These are phyloP conservation scores for Sanghuangporus sanghuang DNA, from an alignment of 1,284 basidiomycete species.

Conservation along the genomic window DNA sequence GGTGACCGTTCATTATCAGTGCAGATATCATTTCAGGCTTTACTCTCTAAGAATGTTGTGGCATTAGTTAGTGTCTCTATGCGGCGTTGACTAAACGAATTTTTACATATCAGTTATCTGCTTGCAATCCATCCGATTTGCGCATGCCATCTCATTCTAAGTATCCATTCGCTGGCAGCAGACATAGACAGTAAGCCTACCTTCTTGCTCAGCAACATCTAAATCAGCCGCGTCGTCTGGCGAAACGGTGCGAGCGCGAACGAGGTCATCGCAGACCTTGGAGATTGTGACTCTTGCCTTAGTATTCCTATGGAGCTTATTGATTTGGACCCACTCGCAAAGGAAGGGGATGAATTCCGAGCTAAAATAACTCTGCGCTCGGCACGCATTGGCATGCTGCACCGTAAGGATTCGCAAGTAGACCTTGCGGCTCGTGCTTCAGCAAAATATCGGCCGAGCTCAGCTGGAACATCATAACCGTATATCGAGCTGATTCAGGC, in stretches of 20 bases:
- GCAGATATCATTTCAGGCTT: constrained; percentile 22
- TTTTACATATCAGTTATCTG: constrained; percentile 19
- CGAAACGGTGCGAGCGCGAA: constrained; percentile 20
- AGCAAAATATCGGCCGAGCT: not conserved
- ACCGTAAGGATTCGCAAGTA: not conserved
- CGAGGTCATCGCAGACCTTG: constrained; percentile 27
- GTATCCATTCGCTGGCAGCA: constrained; percentile 28
- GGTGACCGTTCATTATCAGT: not conserved
- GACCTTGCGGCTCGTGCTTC: not conserved
- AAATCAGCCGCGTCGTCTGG: constrained; percentile 28
- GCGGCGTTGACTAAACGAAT: not conserved
- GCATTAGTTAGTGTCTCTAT: not conserved
- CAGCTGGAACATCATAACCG: not conserved
- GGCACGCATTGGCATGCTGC: not conserved
- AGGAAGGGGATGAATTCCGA: not conserved
- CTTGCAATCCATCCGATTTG: constrained; percentile 24
- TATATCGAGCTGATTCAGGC: not conserved
- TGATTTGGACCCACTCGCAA: constrained; percentile 4
- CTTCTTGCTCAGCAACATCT: constrained; percentile 28
- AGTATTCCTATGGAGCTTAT: not conserved
- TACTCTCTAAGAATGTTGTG: constrained; percentile 24
- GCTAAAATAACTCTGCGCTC: not conserved
- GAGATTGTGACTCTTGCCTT: not conserved
- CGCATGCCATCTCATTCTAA: constrained; percentile 29
- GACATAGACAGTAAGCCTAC: constrained; percentile 24